Percentiles rank a stretch among this genome's conserved stretches.
Evolutionary conservation across 2,329 filamentous ascomycete species (phyloP).

Genomic region (Penicillium sp.): DNA sequence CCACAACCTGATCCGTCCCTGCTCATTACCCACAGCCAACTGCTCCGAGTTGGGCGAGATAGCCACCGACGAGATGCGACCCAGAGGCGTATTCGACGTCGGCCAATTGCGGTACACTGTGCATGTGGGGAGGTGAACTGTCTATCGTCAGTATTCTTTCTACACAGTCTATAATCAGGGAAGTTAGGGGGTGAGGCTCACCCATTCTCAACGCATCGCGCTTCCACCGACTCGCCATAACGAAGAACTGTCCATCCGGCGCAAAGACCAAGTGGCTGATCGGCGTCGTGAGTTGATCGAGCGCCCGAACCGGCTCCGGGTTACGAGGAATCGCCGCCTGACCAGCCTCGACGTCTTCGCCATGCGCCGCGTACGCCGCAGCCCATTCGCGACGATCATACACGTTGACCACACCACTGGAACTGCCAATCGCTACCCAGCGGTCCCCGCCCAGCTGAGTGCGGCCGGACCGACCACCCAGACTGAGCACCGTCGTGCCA

Average conservation of each 20-base stretch:
- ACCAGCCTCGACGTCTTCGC: too few relatives aligned
- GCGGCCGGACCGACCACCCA: conserved; percentile 50
- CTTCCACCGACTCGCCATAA: conserved; percentile 77
- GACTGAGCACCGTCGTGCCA: conserved; percentile 71
- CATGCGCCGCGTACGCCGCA: conserved; percentile 30
- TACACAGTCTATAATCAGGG: too few relatives aligned
- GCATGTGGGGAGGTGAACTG: conserved; percentile 82
- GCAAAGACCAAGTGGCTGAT: conserved; percentile 73
- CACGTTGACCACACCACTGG: conserved; percentile 80
- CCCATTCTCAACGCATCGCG: conserved; percentile 78
- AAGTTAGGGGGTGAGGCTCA: too few relatives aligned
- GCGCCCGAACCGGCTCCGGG: conserved; percentile 62
- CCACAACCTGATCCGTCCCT: conserved; percentile 81
- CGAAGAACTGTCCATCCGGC: conserved; percentile 79
- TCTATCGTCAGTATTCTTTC: too few relatives aligned
- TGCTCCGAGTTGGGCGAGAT: conserved; percentile 59
- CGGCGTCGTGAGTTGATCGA: conserved; percentile 82
- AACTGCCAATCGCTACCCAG: conserved; percentile 82
- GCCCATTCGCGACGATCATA: conserved; percentile 70
- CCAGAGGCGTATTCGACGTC: conserved; percentile 77
- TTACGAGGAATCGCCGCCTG: conserved; percentile 51
- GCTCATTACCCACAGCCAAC: conserved; percentile 79
- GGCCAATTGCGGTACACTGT: conserved; percentile 97
- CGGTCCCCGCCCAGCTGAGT: conserved; percentile 59
- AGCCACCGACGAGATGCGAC: conserved; percentile 66